phyloP scores from a whole-genome alignment of 345 rosid genomes.

The Moricandia moricandioides region DNA sequence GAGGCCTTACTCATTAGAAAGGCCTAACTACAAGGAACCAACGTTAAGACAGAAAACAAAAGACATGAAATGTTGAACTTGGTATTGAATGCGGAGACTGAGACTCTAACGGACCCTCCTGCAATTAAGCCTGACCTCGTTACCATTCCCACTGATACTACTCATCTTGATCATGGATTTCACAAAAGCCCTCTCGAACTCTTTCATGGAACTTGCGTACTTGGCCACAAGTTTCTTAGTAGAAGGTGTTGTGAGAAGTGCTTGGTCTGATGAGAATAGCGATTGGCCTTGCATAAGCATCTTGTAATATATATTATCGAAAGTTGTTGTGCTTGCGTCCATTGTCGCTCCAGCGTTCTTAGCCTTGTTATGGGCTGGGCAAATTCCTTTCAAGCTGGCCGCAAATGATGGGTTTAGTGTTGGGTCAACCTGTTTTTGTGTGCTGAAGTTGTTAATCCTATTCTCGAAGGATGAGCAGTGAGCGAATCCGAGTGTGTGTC shows the following conservation, averaged over 20 bases:
- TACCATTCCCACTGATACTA: conserved; percentile 59
- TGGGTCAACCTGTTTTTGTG: conserved; percentile 57
- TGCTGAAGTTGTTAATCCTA: conserved; percentile 75
- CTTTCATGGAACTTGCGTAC: conserved; percentile 48
- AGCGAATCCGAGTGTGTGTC: conserved; percentile 86
- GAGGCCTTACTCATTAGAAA: not conserved
- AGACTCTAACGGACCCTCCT: conserved; percentile 39
- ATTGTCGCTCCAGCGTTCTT: not conserved
- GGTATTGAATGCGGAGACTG: not conserved
- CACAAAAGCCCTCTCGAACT: conserved; percentile 60
- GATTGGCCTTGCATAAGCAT: conserved; percentile 40
- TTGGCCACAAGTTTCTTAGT: conserved; percentile 55
- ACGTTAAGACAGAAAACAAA: not conserved
- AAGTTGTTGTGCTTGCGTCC: not conserved
- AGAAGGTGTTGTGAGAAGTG: conserved; percentile 3
- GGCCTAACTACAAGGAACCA: not conserved
- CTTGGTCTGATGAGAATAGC: conserved; percentile 30
- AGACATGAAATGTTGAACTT: not conserved
- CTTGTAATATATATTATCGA: not conserved
- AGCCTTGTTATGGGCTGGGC: not conserved
- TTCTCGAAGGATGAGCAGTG: conserved; percentile 85
- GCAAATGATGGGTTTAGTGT: conserved; percentile 31
- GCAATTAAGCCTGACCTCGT: conserved; percentile 76
- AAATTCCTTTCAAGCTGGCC: not conserved
- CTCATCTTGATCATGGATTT: conserved; percentile 23